A percentile compares a stretch with the other conserved stretches of the same genome.
Conservation (phyloP, 306 rosid genomes). For the Prunus davidiana region DNA sequence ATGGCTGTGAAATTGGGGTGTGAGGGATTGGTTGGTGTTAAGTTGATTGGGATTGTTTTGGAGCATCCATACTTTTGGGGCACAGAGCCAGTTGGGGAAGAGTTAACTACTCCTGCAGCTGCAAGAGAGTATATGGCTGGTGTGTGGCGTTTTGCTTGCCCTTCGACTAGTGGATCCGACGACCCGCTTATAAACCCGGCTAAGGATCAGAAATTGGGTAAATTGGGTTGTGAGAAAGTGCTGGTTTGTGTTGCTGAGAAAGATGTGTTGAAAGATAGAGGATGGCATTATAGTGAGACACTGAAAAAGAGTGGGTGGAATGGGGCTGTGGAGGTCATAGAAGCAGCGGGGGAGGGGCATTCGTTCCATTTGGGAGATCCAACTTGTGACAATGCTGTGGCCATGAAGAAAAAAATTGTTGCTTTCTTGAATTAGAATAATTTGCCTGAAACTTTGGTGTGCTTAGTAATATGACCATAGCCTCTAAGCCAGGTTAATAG, state of each 20-base stretch:
- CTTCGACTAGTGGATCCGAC: constrained; percentile 14
- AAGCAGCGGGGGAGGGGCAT: constrained; percentile 14
- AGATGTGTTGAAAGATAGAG: constrained; percentile 25
- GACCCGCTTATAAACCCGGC: constrained; percentile 29
- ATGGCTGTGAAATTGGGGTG: neutral
- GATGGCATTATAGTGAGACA: constrained; percentile 12
- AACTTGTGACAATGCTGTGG: constrained; percentile 4
- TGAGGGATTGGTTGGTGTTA: neutral
- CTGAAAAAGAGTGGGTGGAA: constrained; percentile 20
- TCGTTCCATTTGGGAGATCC: constrained; percentile 8
- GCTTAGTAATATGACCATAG: too few species aligned
- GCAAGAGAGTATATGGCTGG: neutral
- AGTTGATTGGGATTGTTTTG: constrained; percentile 15
- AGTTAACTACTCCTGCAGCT: neutral
- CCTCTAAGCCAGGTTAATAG: neutral
- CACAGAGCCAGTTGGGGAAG: neutral
- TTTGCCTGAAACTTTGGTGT: too few species aligned
- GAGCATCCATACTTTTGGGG: constrained; percentile 28
- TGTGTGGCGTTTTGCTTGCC: neutral
- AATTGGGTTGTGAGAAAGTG: constrained; percentile 23
- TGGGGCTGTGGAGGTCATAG: constrained; percentile 15
- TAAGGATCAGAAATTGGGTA: constrained; percentile 21
- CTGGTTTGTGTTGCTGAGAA: constrained; percentile 35
- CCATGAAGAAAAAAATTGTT: neutral
- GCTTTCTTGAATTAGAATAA: constrained; percentile 4